Evolutionary conservation across 768 basidiomycete genomes (phyloP).

Genomic region (Leccinum aurantiacum): DNA sequence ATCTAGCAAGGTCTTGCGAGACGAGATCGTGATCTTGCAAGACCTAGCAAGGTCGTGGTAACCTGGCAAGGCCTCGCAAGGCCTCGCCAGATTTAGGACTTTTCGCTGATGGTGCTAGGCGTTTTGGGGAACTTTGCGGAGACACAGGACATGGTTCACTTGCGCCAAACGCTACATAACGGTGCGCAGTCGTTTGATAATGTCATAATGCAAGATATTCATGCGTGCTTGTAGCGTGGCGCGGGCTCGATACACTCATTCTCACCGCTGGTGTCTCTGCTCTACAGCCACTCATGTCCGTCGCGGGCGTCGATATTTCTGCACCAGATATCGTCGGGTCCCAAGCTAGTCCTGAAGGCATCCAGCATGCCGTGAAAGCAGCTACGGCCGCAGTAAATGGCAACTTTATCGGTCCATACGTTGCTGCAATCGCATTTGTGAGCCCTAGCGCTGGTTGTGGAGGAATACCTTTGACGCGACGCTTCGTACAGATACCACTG

Average conservation of each 20-base stretch:
- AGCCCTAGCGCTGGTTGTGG: conserved; percentile 24
- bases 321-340: conserved; percentile 30
- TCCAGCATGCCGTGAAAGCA: conserved; percentile 57
- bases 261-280: conserved; percentile 85
- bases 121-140: conserved; percentile 63
- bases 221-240: conserved; percentile 57
- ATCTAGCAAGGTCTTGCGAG: no score
- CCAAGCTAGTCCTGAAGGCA: conserved; percentile 51
- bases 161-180: conserved; percentile 52
- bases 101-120: conserved; percentile 38
- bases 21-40: no score
- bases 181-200: conserved; percentile 37
- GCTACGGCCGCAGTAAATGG: conserved; percentile 55
- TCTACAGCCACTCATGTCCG: conserved; percentile 68
- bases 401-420: conserved; percentile 71
- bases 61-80: no score
- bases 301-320: conserved; percentile 55
- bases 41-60: no score
- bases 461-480: background rate
- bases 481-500: conserved; percentile 63
- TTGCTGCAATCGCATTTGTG: conserved; percentile 72
- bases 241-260: conserved; percentile 78
- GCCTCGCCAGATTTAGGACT: no score
- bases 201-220: background rate
- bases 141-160: conserved; percentile 62